These are phyloP conservation scores for Nicotiana paniculata DNA, from an alignment of 257 asterid genomes.

Conservation along the genomic window DNA sequence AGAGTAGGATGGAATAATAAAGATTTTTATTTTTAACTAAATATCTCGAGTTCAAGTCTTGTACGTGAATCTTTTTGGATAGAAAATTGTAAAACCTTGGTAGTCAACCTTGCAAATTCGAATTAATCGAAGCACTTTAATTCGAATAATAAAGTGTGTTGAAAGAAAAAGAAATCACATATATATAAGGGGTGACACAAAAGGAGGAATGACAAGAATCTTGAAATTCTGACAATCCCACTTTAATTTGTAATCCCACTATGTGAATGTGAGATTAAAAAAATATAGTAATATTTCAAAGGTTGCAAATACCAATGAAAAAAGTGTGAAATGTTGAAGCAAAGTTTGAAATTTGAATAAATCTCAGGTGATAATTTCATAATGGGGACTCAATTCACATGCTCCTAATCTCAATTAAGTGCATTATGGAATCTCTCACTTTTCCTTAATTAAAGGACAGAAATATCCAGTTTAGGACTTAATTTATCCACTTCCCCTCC, in stretches of 20 bases:
- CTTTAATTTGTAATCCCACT: not conserved
- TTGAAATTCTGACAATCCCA: not conserved
- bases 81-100: no score
- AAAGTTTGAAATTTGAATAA: conserved; percentile 9
- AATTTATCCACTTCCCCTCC: not conserved
- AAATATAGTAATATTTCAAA: not conserved
- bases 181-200: no score
- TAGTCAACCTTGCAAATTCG: no score
- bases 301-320: not conserved
- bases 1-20: no score
- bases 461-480: not conserved
- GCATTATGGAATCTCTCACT: not conserved
- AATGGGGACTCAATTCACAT: conserved; percentile 1
- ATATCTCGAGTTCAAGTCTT: no score
- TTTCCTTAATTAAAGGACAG: not conserved
- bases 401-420: conserved; percentile 4
- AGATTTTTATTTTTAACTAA: no score
- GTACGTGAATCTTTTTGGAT: no score
- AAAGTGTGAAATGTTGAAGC: conserved; percentile 2
- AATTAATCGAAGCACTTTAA: no score
- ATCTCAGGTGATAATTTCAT: no score
- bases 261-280: not conserved
- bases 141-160: no score
- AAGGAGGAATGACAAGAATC: not conserved
- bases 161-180: no score